These are phyloP conservation scores for Thielaviopsis ethacetica DNA, from an alignment of 2,329 filamentous ascomycete species.

Conservation along the genomic window DNA sequence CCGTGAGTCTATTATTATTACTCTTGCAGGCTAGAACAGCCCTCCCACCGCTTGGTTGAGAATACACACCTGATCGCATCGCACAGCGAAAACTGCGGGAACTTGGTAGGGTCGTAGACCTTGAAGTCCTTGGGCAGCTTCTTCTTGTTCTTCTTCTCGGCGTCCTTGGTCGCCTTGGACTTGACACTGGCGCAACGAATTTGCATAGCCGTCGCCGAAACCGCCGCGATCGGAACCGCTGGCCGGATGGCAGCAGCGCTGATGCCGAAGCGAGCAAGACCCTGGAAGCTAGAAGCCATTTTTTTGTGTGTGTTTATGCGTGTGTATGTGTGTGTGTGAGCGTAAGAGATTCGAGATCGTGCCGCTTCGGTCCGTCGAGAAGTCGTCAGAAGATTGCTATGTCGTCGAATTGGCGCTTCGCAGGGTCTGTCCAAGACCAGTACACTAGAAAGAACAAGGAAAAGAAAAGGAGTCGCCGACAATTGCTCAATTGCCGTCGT, in stretches of 20 bases:
- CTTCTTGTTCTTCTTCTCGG: slow-evolving; percentile 36
- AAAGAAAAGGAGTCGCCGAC: not conserved
- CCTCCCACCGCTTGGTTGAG: too few relatives aligned
- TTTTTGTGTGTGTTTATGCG: not conserved
- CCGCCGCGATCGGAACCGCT: not conserved
- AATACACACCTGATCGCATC: slow-evolving; percentile 72
- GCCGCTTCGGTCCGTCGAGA: not conserved
- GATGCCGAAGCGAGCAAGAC: slow-evolving; percentile 3
- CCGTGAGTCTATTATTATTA: not conserved
- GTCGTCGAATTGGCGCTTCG: not conserved
- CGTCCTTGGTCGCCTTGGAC: slow-evolving; percentile 10
- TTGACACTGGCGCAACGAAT: slow-evolving; percentile 12
- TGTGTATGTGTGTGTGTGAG: not conserved
- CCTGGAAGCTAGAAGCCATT: slow-evolving; percentile 3
- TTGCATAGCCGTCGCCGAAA: slow-evolving; percentile 5
- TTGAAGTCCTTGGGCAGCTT: slow-evolving; percentile 47
- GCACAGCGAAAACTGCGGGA: slow-evolving; percentile 57
- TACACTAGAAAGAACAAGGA: not conserved
- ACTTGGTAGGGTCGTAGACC: slow-evolving; percentile 49
- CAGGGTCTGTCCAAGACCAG: not conserved
- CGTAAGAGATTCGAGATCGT: not conserved
- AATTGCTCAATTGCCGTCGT: not conserved
- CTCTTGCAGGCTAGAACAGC: not conserved
- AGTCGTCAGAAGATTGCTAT: not conserved
- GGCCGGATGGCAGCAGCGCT: not conserved